Base-by-base conservation (phyloP, 83 land plant genomes). In the Picea engelmannii region DNA sequence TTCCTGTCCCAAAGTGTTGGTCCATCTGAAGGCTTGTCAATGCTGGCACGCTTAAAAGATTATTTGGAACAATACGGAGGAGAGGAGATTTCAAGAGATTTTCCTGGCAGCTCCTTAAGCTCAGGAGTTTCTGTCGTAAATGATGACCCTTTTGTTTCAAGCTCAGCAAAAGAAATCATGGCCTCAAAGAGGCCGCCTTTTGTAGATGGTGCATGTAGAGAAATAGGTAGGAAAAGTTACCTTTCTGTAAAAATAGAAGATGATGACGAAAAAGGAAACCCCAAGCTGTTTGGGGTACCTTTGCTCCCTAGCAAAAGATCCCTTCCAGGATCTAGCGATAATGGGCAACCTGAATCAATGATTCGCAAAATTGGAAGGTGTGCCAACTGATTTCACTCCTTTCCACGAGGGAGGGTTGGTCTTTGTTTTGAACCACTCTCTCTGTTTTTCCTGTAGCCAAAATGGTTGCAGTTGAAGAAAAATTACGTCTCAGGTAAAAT, bases 201-300 rank as follows among this genome's bases (percentile, higher is more conserved):
- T 78, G 64, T 60, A 78, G 79, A 78, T 78, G 79, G 79, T 27
- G 79, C 15, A 15, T 78, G 79, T 60, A 78, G 79, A 78, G 79
- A 78, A 78, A 17, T 78, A 31, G 79, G 35, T 25, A 58, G 64
- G 79, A 78, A 58, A 59, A 60, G 40, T 25, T 60, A 47, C 79
- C 6, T 2, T 78, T 78, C 65, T 78, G 79, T 78, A 78, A 78
- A 78, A 60, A 24, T 78, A 23, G 79, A 78, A 60, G 79, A 78
- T 78, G 64, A 78, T 78, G 79, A 78, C 79, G 79, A 78, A 27
- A 78, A 78, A 78, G 63, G 21, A 78, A 78, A 15, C 79, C 63
- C 79, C 44, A 78, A 60, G 21, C 64, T 78, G 64, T 78, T 78
- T 23, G 79, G 79, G 11, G 79, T 78, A 25, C 42, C 79, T 25